These are phyloP conservation scores for Pueraria montana DNA, from an alignment of 306 rosid species.

Conservation along the genomic window DNA sequence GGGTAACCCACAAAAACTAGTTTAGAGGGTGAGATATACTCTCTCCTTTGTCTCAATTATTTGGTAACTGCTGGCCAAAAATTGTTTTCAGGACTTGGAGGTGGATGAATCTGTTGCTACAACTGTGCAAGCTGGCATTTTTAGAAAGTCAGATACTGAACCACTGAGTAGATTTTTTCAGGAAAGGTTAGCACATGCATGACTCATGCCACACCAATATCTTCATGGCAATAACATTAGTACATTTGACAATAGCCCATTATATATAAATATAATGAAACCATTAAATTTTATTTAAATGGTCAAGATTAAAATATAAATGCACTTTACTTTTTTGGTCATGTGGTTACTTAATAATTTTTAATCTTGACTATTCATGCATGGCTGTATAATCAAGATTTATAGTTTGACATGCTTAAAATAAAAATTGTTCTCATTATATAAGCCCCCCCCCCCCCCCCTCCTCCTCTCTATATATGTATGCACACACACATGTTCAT, in stretches of 20 bases:
- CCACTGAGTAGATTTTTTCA: slow-evolving; percentile 73
- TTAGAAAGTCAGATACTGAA: slow-evolving; percentile 55
- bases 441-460: background rate
- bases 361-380: background rate
- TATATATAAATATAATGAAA: background rate
- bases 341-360: background rate
- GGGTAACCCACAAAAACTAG: slow-evolving; percentile 31
- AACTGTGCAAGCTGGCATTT: slow-evolving; percentile 52
- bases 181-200: slow-evolving; percentile 67
- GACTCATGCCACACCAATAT: slow-evolving; percentile 34
- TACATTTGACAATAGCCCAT: slow-evolving; percentile 3
- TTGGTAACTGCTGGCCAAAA: slow-evolving; percentile 43
- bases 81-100: slow-evolving; percentile 53
- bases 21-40: slow-evolving; percentile 1
- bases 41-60: slow-evolving; percentile 21
- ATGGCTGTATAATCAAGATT: background rate
- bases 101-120: slow-evolving; percentile 45
- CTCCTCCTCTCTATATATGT: background rate
- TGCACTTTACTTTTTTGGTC: background rate
- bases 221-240: slow-evolving; percentile 27
- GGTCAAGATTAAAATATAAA: background rate
- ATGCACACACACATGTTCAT: too few relatives aligned
- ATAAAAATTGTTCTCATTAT: background rate
- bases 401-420: background rate
- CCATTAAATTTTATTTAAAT: background rate